These are phyloP conservation scores for Acorus gramineus DNA, from an alignment of 106 monocot genomes.

Conservation along the genomic window DNA sequence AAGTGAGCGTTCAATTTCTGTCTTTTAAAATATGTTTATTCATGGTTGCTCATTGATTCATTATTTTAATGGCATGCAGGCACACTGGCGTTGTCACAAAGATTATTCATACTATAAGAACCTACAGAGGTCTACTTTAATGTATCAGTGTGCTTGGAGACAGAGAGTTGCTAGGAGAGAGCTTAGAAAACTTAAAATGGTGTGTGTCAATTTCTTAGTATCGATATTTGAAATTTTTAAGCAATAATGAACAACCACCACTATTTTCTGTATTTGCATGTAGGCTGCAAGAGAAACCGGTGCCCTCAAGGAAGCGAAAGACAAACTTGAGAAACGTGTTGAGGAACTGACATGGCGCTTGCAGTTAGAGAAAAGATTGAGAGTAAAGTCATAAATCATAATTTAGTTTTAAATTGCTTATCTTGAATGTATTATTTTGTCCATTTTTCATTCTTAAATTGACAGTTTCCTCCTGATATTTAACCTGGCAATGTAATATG, in stretches of 20 bases:
- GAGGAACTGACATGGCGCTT: slow-evolving; percentile 81
- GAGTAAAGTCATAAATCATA: slow-evolving; percentile 26
- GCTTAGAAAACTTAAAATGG: slow-evolving; percentile 83
- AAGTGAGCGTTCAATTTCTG: too few species aligned
- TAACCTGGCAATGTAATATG: too few species aligned
- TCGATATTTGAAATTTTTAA: too few species aligned
- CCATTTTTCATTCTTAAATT: too few species aligned
- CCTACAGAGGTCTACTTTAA: slow-evolving; percentile 47
- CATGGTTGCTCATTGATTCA: not conserved
- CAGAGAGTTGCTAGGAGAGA: slow-evolving; percentile 76
- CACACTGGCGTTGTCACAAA: slow-evolving; percentile 68
- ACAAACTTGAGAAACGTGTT: slow-evolving; percentile 87
- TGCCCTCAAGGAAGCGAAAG: slow-evolving; percentile 89
- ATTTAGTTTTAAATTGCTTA: not conserved
- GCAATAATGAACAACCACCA: too few species aligned
- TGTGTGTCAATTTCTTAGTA: not conserved
- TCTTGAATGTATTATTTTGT: not conserved
- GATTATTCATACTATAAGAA: slow-evolving; percentile 51
- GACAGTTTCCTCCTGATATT: too few species aligned
- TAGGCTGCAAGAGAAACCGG: slow-evolving; percentile 91
- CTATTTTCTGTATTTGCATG: slow-evolving; percentile 7
- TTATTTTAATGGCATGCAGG: slow-evolving; percentile 19
- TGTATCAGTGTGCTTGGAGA: slow-evolving; percentile 88
- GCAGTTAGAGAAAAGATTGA: slow-evolving; percentile 61
- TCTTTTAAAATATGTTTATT: too few species aligned